Percentiles rank a stretch among this genome's conserved stretches.
These are phyloP conservation scores for Gracilaria gracilis DNA, from an alignment of 23 red algal species.

Conservation along the genomic window DNA sequence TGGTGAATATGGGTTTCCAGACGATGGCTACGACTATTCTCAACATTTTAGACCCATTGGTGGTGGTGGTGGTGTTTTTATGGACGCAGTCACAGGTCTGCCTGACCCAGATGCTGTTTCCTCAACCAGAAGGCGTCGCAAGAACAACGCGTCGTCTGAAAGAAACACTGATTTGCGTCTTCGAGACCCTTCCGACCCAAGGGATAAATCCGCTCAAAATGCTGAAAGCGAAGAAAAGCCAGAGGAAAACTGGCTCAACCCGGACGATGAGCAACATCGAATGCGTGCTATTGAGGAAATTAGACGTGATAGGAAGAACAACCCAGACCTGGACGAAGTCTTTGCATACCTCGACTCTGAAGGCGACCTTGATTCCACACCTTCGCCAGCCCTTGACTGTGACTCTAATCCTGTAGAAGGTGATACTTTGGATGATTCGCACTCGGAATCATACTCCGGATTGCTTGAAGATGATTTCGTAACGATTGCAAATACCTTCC, in stretches of 20 bases:
- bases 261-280: slow-evolving; percentile 30
- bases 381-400: neutral
- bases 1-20: slow-evolving; percentile 77
- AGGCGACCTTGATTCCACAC: slow-evolving; percentile 51
- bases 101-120: slow-evolving; percentile 46
- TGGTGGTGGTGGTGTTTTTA: slow-evolving; percentile 77
- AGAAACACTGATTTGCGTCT: neutral
- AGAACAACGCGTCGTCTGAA: neutral
- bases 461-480: slow-evolving; percentile 59
- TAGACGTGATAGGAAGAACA: slow-evolving; percentile 32
- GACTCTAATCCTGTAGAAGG: neutral
- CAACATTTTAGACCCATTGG: slow-evolving; percentile 80
- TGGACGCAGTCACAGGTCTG: slow-evolving; percentile 43
- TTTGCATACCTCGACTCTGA: slow-evolving; percentile 61
- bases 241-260: neutral
- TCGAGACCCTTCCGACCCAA: neutral
- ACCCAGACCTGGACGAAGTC: slow-evolving; percentile 72
- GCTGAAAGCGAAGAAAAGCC: neutral
- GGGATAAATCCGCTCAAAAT: neutral
- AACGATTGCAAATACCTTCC: slow-evolving; percentile 3
- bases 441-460: neutral
- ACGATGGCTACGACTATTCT: slow-evolving; percentile 90
- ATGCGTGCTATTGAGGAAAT: slow-evolving; percentile 54
- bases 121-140: slow-evolving; percentile 15
- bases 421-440: neutral